Evolutionary conservation across 2,329 filamentous ascomycete species (phyloP), one percentile per base, ranked within the genome.

Genomic region (Venturia effusa): DNA sequence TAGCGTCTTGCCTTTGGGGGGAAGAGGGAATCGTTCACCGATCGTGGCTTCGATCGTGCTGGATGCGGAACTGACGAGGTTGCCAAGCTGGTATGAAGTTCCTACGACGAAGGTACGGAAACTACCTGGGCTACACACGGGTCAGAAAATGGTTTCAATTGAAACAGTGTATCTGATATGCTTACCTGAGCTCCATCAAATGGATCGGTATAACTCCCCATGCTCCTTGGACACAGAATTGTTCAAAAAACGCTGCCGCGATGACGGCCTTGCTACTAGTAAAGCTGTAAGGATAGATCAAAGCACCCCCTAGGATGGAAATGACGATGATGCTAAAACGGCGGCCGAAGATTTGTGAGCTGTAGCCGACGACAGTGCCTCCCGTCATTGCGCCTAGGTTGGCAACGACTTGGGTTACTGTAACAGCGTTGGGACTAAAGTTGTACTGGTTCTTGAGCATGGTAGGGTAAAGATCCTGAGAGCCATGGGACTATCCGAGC

Each of bases 241-340:
- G 79, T 76, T 93, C 82, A 74, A 94, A 94, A 75, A 94, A 96
- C 1, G 89, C 89, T 0, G 88, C 86, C 0, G 89, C 90, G 60
- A 92, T 92, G 70, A 95, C 79, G 17, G 79, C 78, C 6, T 85
- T 77, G 68, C 77, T 80, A 1, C 77, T 77, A 13, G 85, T 80
- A 69, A 91, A 94, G 0, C 85, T 89, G 75, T 96, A 95, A 0
- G 92, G 90, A 72, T 95, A 94, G 1, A 96, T 79, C 1, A 96
- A 77, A 0, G 90, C 89, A 37, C 89, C 90, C 30, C 90, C 90
- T 8, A 86, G 69, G 64, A 86, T 75, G 67, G 76, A 80, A 69
- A 75, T 76, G 69, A 78, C 71, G 67, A 79, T 77, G 68, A 81
- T 80, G 67, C 72, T 74, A 68, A 81, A 74, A 24, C 79, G 74